These are phyloP conservation scores for Melanomma pulvis-pyrius DNA, from an alignment of 495 filamentous ascomycete species.

Conservation along the genomic window DNA sequence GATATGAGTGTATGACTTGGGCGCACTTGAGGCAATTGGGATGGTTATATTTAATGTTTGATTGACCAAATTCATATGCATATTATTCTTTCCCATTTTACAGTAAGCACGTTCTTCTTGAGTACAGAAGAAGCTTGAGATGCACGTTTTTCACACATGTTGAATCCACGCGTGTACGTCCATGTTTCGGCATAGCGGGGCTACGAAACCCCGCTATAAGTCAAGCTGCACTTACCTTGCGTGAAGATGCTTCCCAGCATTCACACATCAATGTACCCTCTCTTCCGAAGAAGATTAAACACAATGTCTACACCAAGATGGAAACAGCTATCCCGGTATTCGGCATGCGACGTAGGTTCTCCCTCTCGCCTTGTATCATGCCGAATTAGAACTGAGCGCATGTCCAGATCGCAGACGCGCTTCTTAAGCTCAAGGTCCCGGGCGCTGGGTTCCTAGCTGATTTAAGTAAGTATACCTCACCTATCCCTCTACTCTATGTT, in stretches of 20 bases:
- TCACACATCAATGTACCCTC: too few species aligned
- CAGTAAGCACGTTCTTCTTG: too few species aligned
- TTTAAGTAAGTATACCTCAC: slow-evolving; percentile 50
- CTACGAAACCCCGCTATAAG: too few species aligned
- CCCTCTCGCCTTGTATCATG: not conserved
- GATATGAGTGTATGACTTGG: not conserved
- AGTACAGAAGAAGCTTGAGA: too few species aligned
- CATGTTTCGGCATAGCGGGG: too few species aligned
- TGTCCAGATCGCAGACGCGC: slow-evolving; percentile 43
- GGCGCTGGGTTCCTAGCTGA: slow-evolving; percentile 59
- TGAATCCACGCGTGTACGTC: too few species aligned
- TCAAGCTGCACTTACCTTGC: too few species aligned
- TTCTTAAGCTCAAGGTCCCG: slow-evolving; percentile 44
- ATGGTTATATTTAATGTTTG: not conserved
- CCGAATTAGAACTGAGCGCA: too few species aligned
- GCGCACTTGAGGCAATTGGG: not conserved
- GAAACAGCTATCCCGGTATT: slow-evolving; percentile 26
- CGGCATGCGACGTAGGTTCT: slow-evolving; percentile 65
- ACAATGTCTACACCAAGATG: not conserved
- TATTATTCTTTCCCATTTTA: too few species aligned
- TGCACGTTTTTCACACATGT: too few species aligned
- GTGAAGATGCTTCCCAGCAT: too few species aligned
- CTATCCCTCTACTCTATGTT: not conserved
- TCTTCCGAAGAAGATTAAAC: not conserved
- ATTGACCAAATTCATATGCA: too few species aligned